Conservation (phyloP, 129 eudicot species). For the Scalesia atractyloides region DNA sequence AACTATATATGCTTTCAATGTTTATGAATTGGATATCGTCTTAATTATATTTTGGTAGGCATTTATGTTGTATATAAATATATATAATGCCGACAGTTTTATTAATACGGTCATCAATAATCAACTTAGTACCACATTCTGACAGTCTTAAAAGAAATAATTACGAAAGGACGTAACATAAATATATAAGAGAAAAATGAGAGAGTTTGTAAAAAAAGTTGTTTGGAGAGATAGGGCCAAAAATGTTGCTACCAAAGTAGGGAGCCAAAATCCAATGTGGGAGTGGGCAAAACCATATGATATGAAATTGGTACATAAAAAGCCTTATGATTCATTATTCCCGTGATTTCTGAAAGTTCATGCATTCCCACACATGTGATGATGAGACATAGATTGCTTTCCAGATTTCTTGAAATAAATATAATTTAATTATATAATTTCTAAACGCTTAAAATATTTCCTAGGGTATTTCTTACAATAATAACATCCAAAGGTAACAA, state of each 20-base stretch:
- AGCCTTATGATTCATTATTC: conserved; percentile 20
- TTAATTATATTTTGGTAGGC: no score
- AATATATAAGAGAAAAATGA: neutral
- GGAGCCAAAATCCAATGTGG: conserved; percentile 17
- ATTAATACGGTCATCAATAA: neutral
- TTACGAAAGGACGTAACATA: neutral
- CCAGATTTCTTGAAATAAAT: neutral
- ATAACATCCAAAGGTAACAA: neutral
- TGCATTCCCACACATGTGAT: conserved; percentile 21
- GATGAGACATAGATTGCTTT: neutral
- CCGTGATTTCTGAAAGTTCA: conserved; percentile 38
- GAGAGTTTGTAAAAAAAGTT: neutral
- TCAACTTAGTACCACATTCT: neutral
- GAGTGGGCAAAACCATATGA: conserved; percentile 13
- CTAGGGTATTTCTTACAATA: neutral
- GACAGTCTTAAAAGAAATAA: neutral
- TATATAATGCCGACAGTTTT: neutral
- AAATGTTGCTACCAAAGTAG: conserved; percentile 22
- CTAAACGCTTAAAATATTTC: neutral
- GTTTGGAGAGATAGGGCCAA: conserved; percentile 26
- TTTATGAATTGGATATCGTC: no score
- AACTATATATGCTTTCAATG: no score
- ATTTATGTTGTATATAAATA: no score
- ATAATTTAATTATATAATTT: neutral
- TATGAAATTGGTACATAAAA: conserved; percentile 23